Evolutionary conservation across 768 basidiomycete genomes (phyloP), one percentile per base, ranked within the genome.

Genomic region (Lentinus tigrinus): DNA sequence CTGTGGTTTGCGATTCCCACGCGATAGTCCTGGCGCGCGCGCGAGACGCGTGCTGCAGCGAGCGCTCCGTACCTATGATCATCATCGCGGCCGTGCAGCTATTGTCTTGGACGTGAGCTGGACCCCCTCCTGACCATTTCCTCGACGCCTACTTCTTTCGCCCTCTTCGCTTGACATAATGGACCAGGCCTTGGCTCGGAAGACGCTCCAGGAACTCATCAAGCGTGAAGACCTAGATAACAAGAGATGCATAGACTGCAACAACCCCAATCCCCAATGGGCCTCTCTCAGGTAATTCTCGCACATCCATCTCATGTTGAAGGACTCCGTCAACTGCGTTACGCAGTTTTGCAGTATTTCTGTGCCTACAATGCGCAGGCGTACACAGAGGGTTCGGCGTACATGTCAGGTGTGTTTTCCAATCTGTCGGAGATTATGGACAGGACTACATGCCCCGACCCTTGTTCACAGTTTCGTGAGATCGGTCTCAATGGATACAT

Each of bases 401-500:
- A 16, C 96, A 98, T 73, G 85, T 98, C 70, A 91, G 88, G 90
- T 78, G 60, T 47, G 63, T 65, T 27, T 40, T 19, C 47, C 47
- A 52, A 31, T 39, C 51, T 44, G n/a, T 38, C 43, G 11, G 34
- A 14, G 34, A 48, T 8, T 50, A 39, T 54, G 23, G 28, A 37
- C 43, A 54, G 24, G 61, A 50, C 54, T 65, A 4, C 43, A 24
- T 46, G 51, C 65, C 64, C 56, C 62, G 34, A 61, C 31, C 21
- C 6, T 44, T 44, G 16, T 54, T 38, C 31, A 43, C 73, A 92
- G 90, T 71, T 96, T 95, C 73, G 92, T 96, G 54, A 82, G 95
- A 70, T 93, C 91, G 40, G 85, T 95, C 62, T 94, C 94, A 53
- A 98, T 97, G 95, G 95, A 97, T 74, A 90, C 93, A 63, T 97